phyloP scores from a whole-genome alignment of 768 basidiomycete species.

The Erythrobasidium yunnanense region DNA sequence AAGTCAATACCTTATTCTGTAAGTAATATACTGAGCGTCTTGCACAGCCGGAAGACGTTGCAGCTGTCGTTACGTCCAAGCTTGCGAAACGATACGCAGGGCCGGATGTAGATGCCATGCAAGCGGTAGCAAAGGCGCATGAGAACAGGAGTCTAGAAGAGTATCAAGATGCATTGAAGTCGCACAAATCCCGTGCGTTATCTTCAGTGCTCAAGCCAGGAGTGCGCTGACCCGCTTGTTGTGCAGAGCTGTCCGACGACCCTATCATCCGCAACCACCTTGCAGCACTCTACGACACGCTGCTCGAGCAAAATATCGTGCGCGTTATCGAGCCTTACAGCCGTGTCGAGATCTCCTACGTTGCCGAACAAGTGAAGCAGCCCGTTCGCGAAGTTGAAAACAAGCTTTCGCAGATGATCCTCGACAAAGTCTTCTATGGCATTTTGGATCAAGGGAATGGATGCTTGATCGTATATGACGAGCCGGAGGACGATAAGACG shows the following conservation, averaged over 20 bases:
- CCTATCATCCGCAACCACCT: constrained; percentile 91
- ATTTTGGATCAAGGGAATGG: constrained; percentile 94
- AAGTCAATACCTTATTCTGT: constrained; percentile 35
- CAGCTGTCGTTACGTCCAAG: constrained; percentile 71
- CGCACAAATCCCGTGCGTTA: constrained; percentile 66
- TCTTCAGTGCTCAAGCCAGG: constrained; percentile 29
- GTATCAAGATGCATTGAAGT: constrained; percentile 75
- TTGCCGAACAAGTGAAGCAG: constrained; percentile 63
- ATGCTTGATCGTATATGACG: constrained; percentile 79
- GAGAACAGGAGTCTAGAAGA: constrained; percentile 77
- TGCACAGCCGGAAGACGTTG: constrained; percentile 60
- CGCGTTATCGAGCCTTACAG: constrained; percentile 94
- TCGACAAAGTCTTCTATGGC: constrained; percentile 85
- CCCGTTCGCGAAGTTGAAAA: constrained; percentile 32
- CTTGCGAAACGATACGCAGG: constrained; percentile 78
- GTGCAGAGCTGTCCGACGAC: constrained; percentile 83
- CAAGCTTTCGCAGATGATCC: constrained; percentile 82
- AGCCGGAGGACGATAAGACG: constrained; percentile 69
- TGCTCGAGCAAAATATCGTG: constrained; percentile 88
- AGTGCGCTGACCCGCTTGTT: not conserved
- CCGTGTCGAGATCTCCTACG: constrained; percentile 76
- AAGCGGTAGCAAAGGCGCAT: constrained; percentile 85
- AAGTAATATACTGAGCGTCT: not conserved
- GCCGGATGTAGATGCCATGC: constrained; percentile 87
- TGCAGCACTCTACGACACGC: constrained; percentile 82